phyloP scores from a whole-genome alignment of 371 early-diverging fungal genomes.

The Mortierella sp. region DNA sequence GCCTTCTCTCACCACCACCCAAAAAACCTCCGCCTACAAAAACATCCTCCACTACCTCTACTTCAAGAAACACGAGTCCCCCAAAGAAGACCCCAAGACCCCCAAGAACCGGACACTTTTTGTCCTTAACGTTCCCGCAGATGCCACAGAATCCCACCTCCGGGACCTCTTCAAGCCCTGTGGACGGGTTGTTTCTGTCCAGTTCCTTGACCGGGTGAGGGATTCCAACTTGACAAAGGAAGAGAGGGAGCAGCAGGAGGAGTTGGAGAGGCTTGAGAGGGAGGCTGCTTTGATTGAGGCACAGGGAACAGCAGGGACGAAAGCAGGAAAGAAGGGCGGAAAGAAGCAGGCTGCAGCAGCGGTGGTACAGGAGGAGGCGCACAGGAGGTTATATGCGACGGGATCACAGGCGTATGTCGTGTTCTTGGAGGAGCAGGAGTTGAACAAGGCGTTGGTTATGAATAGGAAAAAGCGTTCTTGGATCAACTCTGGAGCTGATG shows the following conservation, averaged over 20 bases:
- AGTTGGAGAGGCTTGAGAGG: slow-evolving; percentile 51
- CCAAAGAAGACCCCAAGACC: slow-evolving; percentile 60
- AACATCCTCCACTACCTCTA: slow-evolving; percentile 76
- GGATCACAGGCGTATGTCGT: slow-evolving; percentile 86
- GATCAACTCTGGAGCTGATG: slow-evolving; percentile 66
- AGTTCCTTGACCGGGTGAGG: slow-evolving; percentile 60
- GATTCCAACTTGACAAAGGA: slow-evolving; percentile 45
- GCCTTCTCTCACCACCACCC: slow-evolving; percentile 29
- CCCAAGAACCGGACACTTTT: slow-evolving; percentile 84
- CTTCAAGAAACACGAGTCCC: slow-evolving; percentile 79
- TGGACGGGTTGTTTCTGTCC: slow-evolving; percentile 74
- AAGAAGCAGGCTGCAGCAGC: slow-evolving; percentile 27
- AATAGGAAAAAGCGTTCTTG: slow-evolving; percentile 72
- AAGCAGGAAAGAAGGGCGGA: slow-evolving; percentile 54
- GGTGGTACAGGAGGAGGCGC: slow-evolving; percentile 8
- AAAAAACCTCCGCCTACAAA: slow-evolving; percentile 42
- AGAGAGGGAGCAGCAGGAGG: slow-evolving; percentile 59
- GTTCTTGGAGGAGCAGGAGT: slow-evolving; percentile 74
- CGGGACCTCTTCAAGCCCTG: slow-evolving; percentile 78
- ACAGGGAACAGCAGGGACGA: slow-evolving; percentile 42
- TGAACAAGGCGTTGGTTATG: slow-evolving; percentile 75
- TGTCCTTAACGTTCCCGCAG: slow-evolving; percentile 85
- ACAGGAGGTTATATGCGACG: slow-evolving; percentile 57
- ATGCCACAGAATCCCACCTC: slow-evolving; percentile 83
- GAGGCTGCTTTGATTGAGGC: slow-evolving; percentile 38